A percentile compares a stretch with the other conserved stretches of the same genome.
Evolutionary conservation across 1,284 basidiomycete species (phyloP).

Genomic region (Tylopilus sp.): DNA sequence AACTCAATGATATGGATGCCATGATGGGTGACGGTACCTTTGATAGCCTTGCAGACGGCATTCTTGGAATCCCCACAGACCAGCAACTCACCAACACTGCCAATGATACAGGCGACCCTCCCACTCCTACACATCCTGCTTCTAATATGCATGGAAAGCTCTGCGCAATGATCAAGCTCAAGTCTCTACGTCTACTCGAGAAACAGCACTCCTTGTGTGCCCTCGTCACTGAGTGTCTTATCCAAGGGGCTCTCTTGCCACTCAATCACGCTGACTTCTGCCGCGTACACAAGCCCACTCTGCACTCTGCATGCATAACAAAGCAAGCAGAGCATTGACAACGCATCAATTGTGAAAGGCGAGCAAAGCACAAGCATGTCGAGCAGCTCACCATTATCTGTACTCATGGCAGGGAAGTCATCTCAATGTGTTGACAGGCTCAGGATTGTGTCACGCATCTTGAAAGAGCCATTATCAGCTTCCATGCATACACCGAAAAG

Average conservation of each 20-base stretch:
- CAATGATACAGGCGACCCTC: too few species aligned
- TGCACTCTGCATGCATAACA: slow-evolving; percentile 89
- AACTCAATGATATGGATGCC: slow-evolving; percentile 84
- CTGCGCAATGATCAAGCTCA: slow-evolving; percentile 92
- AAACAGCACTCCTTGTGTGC: slow-evolving; percentile 90
- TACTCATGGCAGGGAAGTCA: slow-evolving; percentile 80
- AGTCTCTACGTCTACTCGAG: slow-evolving; percentile 85
- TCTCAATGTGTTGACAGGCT: slow-evolving; percentile 65
- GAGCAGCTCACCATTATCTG: slow-evolving; percentile 92
- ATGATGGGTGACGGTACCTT: slow-evolving; percentile 81
- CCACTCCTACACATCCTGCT: slow-evolving; percentile 52
- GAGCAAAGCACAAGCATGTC: slow-evolving; percentile 95
- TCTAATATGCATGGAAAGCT: slow-evolving; percentile 79
- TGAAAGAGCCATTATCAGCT: slow-evolving; percentile 83
- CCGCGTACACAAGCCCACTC: slow-evolving; percentile 83
- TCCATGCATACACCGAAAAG: slow-evolving; percentile 92
- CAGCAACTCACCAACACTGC: slow-evolving; percentile 48
- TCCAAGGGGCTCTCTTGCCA: slow-evolving; percentile 89
- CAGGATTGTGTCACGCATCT: slow-evolving; percentile 85
- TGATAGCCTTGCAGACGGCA: slow-evolving; percentile 62
- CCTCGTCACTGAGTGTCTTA: slow-evolving; percentile 85
- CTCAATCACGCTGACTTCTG: slow-evolving; percentile 93
- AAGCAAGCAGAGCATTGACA: slow-evolving; percentile 93
- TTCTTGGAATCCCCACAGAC: slow-evolving; percentile 48
- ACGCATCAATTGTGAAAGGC: slow-evolving; percentile 88